Conservation (phyloP, 106 monocot species). For the Allium cepa region DNA sequence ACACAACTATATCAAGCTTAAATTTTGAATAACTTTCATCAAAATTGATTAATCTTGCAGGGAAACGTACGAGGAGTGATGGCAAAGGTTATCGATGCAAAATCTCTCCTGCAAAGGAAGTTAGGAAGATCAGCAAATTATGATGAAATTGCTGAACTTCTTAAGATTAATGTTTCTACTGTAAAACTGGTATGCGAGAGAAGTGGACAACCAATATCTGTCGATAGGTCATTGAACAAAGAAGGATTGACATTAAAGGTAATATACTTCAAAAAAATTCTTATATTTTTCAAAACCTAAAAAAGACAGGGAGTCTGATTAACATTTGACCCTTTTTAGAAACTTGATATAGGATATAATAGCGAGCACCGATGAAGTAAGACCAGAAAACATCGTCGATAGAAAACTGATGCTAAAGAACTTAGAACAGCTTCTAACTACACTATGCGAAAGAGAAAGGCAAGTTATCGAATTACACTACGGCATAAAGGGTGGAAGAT, state of each 20-base stretch:
- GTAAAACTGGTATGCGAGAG: constrained; percentile 27
- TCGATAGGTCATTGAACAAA: constrained; percentile 22
- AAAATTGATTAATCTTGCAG: background rate
- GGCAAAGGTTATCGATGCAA: constrained; percentile 39
- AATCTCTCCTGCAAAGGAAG: constrained; percentile 13
- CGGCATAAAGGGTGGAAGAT: constrained; percentile 32
- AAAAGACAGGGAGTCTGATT: background rate
- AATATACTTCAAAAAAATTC: background rate
- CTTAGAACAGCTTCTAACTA: constrained; percentile 23
- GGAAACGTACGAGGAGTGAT: constrained; percentile 27
- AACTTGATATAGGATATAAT: constrained; percentile 44
- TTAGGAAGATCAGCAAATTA: constrained; percentile 34
- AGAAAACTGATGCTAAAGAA: constrained; percentile 20
- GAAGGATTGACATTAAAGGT: constrained; percentile 38
- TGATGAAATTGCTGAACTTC: constrained; percentile 35
- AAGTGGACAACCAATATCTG: constrained; percentile 25
- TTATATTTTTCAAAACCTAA: background rate
- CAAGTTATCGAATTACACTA: constrained; percentile 35
- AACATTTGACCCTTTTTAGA: background rate
- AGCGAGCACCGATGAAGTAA: constrained; percentile 29
- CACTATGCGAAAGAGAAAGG: constrained; percentile 28
- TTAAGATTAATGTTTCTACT: constrained; percentile 10
- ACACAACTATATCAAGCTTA: constrained; percentile 18
- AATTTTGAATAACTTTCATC: constrained; percentile 17
- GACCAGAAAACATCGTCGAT: constrained; percentile 23